A percentile compares a stretch with the other conserved stretches of the same genome.
Conservation (phyloP, 2,329 filamentous ascomycete species). For the Monosporascus sp. region DNA sequence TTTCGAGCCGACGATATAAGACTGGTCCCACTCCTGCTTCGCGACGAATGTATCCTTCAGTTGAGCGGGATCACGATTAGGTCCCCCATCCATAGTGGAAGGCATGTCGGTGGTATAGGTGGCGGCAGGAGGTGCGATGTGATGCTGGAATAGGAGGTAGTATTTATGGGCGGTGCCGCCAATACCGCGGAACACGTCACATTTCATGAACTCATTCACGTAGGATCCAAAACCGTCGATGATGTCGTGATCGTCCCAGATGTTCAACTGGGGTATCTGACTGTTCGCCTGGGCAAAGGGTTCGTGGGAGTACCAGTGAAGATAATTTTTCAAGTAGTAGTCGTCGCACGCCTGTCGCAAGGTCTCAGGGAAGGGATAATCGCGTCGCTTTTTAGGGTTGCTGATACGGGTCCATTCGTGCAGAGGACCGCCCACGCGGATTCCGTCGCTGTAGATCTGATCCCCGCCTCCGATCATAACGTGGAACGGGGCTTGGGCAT, state of each 20-base stretch:
- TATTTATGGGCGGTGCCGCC: conserved; percentile 95
- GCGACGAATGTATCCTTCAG: conserved; percentile 69
- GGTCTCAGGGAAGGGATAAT: conserved; percentile 69
- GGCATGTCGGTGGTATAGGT: conserved; percentile 69
- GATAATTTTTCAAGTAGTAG: conserved; percentile 87
- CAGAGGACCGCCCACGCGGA: conserved; percentile 78
- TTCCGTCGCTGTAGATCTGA: conserved; percentile 93
- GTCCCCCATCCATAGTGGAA: conserved; percentile 57
- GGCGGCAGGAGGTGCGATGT: conserved; percentile 75
- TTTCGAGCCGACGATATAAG: conserved; percentile 72
- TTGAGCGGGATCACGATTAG: conserved; percentile 64
- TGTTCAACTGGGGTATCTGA: conserved; percentile 92
- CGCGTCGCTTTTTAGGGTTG: conserved; percentile 76
- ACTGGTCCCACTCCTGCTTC: conserved; percentile 50
- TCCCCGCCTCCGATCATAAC: conserved; percentile 94
- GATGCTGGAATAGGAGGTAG: conserved; percentile 96
- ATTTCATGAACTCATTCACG: conserved; percentile 87
- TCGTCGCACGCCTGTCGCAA: conserved; percentile 80
- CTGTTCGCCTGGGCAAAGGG: conserved; percentile 82
- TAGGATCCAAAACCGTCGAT: conserved; percentile 94
- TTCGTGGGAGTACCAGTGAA: conserved; percentile 76
- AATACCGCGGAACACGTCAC: conserved; percentile 84
- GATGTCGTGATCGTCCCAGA: conserved; percentile 97
- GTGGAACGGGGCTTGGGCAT: conserved; percentile 79
- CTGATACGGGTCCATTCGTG: conserved; percentile 76